Conservation (phyloP, 495 filamentous ascomycete species). For the Copromyces sp. region DNA sequence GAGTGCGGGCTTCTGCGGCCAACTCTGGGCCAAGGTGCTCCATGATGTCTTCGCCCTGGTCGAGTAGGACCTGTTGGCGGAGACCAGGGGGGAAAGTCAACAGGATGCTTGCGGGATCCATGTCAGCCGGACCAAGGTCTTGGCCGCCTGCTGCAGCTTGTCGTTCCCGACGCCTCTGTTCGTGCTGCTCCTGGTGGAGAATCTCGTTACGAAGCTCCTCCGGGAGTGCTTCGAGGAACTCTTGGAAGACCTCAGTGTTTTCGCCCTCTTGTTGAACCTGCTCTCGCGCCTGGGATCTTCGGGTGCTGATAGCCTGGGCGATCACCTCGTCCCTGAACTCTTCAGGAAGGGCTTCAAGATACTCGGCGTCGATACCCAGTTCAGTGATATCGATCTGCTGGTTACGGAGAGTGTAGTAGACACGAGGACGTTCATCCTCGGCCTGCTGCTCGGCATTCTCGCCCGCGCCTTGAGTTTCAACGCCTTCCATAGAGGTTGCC, state of each 20-base stretch:
- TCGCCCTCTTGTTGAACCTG: slow-evolving; percentile 57
- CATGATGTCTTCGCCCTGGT: slow-evolving; percentile 82
- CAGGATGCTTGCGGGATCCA: slow-evolving; percentile 88
- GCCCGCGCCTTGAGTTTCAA: slow-evolving; percentile 48
- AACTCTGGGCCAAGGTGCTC: slow-evolving; percentile 77
- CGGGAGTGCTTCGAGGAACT: slow-evolving; percentile 90
- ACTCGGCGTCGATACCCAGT: slow-evolving; percentile 87
- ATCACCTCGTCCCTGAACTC: slow-evolving; percentile 94
- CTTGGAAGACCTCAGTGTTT: slow-evolving; percentile 80
- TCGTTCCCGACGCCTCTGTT: slow-evolving; percentile 74
- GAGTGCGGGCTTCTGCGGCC: slow-evolving; percentile 71
- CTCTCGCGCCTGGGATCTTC: slow-evolving; percentile 68
- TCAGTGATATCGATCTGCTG: slow-evolving; percentile 83
- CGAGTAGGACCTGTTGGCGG: slow-evolving; percentile 75
- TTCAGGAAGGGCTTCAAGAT: slow-evolving; percentile 86
- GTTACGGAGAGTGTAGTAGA: slow-evolving; percentile 73
- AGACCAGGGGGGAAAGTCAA: slow-evolving; percentile 80
- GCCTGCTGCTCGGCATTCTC: slow-evolving; percentile 22
- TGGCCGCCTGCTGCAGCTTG: slow-evolving; percentile 44
- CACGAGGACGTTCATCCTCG: slow-evolving; percentile 37
- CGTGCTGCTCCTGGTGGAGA: slow-evolving; percentile 76
- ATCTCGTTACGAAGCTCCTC: slow-evolving; percentile 83
- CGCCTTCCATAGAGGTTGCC: slow-evolving; percentile 73
- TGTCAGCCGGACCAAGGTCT: slow-evolving; percentile 58
- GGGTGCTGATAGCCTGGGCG: slow-evolving; percentile 71